phyloP scores from a whole-genome alignment of 257 asterid genomes.

The Fraxinus excelsior region DNA sequence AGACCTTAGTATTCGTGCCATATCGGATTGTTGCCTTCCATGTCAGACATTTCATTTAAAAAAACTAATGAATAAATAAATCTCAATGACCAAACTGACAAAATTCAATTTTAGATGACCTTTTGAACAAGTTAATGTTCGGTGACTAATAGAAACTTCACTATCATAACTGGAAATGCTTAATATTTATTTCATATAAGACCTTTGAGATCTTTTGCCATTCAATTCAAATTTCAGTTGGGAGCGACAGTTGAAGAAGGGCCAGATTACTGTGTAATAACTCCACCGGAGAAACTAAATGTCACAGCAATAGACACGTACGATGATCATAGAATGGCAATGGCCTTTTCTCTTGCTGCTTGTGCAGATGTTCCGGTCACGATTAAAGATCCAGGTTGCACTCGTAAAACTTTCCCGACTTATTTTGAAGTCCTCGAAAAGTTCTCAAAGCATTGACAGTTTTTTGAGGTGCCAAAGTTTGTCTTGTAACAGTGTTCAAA shows the following conservation, averaged over 20 bases:
- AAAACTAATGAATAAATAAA: neutral
- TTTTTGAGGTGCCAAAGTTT: slow-evolving; percentile 8
- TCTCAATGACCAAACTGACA: neutral
- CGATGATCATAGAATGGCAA: slow-evolving; percentile 97
- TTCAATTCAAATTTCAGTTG: slow-evolving; percentile 46
- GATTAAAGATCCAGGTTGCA: slow-evolving; percentile 87
- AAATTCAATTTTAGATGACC: neutral
- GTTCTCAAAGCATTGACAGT: slow-evolving; percentile 53
- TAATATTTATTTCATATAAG: neutral
- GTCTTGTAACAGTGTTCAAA: slow-evolving; percentile 8
- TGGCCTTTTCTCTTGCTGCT: slow-evolving; percentile 98
- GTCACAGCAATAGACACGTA: slow-evolving; percentile 83
- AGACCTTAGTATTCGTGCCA: neutral
- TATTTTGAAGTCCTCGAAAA: slow-evolving; percentile 78
- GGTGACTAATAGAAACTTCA: neutral
- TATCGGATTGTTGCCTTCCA: neutral
- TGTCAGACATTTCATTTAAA: neutral
- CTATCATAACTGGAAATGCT: neutral
- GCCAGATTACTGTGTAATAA: slow-evolving; percentile 84
- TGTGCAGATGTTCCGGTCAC: slow-evolving; percentile 93
- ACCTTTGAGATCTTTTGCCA: slow-evolving; percentile 8
- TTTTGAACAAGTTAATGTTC: neutral
- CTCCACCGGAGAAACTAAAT: slow-evolving; percentile 88
- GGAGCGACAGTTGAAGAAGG: slow-evolving; percentile 99
- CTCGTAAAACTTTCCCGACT: slow-evolving; percentile 97